Base-by-base conservation (phyloP, 768 basidiomycete genomes). In the Kwoniella europaea region DNA sequence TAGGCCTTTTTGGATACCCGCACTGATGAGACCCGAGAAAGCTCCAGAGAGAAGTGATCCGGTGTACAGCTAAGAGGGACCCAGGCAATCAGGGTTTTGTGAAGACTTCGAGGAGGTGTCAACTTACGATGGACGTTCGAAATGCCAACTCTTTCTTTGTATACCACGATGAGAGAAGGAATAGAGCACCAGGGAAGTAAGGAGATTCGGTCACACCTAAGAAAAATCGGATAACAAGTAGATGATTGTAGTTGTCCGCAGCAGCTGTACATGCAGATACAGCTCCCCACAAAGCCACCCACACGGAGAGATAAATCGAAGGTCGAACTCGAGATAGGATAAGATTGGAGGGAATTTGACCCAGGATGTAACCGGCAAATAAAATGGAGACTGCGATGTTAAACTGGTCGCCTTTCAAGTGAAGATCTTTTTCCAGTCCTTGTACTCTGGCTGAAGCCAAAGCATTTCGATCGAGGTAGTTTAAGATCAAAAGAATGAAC, bases 1-100 rank as follows among this genome's bases (percentile, higher is more conserved):
- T 90, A 93, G 91, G 13, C 85, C 84, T 72, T 88, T 86, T 12
- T 93, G 86, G 63, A 94, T 91, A 3, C 88, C 90, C 42, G 91
- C 90, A 12, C 91, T 91, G 63, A 93, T 88, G 12, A 93, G 62
- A 10, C 77, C 77, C 0, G 71, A 71, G 73, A 78, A 75, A 22
- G 73, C 77, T 9, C 77, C 77, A 1, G 79, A 77, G 2, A 80
- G 64, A 15, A 79, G 69, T 0, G 74, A 76, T 0, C 77, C 75
- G 35, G 68, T 66, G 57, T 69, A 76, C 6, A 76, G 55, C 63
- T 64, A 54, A 46, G 4, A 4, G 35, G 7, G 4, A 4, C 35
- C 35, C 35, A 35, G 7, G 4, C 3, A 7, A 35, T 35, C 7
- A 35, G 35, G 3, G 4, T 35, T 35, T 4, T 35, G 35, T 35